Base-by-base conservation (phyloP, 2,329 filamentous ascomycete genomes). In the Ophiostoma perfectum region DNA sequence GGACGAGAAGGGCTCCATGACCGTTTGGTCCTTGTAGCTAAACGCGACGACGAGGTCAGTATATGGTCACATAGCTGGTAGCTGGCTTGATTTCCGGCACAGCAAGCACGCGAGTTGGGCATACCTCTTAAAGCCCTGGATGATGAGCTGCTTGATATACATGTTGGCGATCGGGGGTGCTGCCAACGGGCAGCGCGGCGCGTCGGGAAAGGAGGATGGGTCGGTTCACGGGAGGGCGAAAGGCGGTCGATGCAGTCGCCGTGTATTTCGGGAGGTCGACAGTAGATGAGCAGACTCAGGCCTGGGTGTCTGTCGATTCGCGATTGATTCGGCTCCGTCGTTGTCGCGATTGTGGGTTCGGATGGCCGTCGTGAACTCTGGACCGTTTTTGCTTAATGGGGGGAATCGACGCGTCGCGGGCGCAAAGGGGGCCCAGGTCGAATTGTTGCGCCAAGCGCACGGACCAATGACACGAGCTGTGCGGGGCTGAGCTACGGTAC, bases 91-190 rank as follows among this genome's bases (percentile, higher is more conserved):
- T 27, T 27, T 39, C 27, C 6, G 4, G 12, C 52, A 65, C 64
- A 60, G 4, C 44, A 38, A 8, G 5, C 38, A 45, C 42, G 9
- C 16, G 14, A 36, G 44, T n/a, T 62, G 27, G 14, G 16, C 49
- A 52, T 52, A 96, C 93, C 93, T 97, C 82, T 99, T 99, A 82
- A 99, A 99, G 88, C 95, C 95, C 80, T 99, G 95, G 78, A 99
- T 98, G 79, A 97, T 98, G 79, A 98, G 97, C 83, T 99, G 95
- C 80, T 99, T 99, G 86, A 99, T 97, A 83, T 96, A 95, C 93
- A 97, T 97, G 77, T 75, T 83, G 78, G 75, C 72, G 70, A 18
- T 18, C n/a, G 67, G 68, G n/a, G 45, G 67, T 66, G 74, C 75
- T 75, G 76, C 74, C 73, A 68, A 72, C 71, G 72, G 71, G 72